phyloP scores from a whole-genome alignment of 2,329 filamentous ascomycete genomes.

The Alternaria sp. region DNA sequence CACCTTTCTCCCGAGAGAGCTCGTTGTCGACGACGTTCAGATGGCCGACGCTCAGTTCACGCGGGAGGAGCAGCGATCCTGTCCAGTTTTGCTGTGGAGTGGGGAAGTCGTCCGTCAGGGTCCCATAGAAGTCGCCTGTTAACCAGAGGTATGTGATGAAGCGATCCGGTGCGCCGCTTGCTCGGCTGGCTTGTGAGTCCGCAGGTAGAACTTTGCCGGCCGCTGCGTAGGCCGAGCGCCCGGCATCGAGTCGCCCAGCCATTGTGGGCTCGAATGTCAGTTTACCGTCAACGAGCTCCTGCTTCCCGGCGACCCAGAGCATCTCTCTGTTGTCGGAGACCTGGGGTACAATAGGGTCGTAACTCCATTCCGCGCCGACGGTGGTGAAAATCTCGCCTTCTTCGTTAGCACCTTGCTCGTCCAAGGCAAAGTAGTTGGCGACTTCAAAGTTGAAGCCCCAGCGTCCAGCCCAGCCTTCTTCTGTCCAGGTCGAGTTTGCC shows the following conservation, averaged over 20 bases:
- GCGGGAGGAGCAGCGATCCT: slow-evolving; percentile 54
- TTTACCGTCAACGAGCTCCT: slow-evolving; percentile 41
- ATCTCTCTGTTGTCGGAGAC: slow-evolving; percentile 54
- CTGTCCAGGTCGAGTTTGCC: slow-evolving; percentile 37
- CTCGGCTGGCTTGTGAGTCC: slow-evolving; percentile 50
- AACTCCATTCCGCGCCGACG: slow-evolving; percentile 56
- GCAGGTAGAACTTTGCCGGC: slow-evolving; percentile 55
- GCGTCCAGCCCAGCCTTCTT: slow-evolving; percentile 33
- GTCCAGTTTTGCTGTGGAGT: slow-evolving; percentile 57
- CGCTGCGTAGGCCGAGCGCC: slow-evolving; percentile 55
- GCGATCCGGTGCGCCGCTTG: slow-evolving; percentile 53
- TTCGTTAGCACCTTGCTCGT: slow-evolving; percentile 52
- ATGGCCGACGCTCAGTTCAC: slow-evolving; percentile 55
- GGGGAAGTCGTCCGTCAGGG: slow-evolving; percentile 47
- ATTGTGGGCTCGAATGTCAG: slow-evolving; percentile 52
- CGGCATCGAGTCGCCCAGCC: slow-evolving; percentile 56
- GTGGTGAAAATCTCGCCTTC: slow-evolving; percentile 55
- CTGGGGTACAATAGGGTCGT: slow-evolving; percentile 52
- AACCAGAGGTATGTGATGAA: slow-evolving; percentile 57
- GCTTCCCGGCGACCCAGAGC: slow-evolving; percentile 55
- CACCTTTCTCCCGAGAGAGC: slow-evolving; percentile 51
- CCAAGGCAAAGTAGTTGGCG: slow-evolving; percentile 54
- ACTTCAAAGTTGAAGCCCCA: slow-evolving; percentile 59
- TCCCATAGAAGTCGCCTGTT: slow-evolving; percentile 56
- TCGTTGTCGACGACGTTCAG: slow-evolving; percentile 56